phyloP scores from a whole-genome alignment of 2,329 filamentous ascomycete genomes.

The Phaeosphaeriaceae sp. region DNA sequence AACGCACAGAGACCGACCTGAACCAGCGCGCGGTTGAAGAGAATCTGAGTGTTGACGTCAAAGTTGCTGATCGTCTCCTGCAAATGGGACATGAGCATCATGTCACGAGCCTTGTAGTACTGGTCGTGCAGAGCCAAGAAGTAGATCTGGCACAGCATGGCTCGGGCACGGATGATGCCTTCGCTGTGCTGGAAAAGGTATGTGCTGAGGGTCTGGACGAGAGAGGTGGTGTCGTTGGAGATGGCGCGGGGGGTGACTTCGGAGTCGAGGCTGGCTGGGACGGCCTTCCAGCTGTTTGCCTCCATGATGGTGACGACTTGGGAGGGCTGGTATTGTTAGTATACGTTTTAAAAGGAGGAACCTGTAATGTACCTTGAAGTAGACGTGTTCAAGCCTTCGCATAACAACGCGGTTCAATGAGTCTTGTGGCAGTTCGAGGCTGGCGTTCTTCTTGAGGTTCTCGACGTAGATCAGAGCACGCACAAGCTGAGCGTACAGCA shows the following conservation, averaged over 20 bases:
- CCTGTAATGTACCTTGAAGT: slow-evolving; percentile 80
- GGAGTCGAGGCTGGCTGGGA: slow-evolving; percentile 75
- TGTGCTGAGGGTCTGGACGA: slow-evolving; percentile 88
- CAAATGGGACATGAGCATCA: slow-evolving; percentile 99
- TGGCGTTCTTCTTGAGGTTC: slow-evolving; percentile 71
- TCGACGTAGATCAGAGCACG: slow-evolving; percentile 90
- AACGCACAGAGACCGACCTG: slow-evolving; percentile 98
- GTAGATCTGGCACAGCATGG: slow-evolving; percentile 99
- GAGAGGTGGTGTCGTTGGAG: slow-evolving; percentile 71
- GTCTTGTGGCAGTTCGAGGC: slow-evolving; percentile 80
- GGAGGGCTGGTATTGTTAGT: slow-evolving; percentile 67
- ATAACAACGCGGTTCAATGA: slow-evolving; percentile 91
- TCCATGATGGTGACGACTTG: slow-evolving; percentile 94
- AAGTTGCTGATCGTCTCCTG: slow-evolving; percentile 97
- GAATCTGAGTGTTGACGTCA: slow-evolving; percentile 94
- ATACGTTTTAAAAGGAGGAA: slow-evolving; percentile 1
- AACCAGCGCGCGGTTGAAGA: slow-evolving; percentile 97
- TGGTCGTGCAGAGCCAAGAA: slow-evolving; percentile 97
- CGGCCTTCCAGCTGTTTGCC: slow-evolving; percentile 88
- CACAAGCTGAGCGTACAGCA: slow-evolving; percentile 91
- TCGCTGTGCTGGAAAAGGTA: slow-evolving; percentile 95
- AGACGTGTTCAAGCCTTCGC: slow-evolving; percentile 93
- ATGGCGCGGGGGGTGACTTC: slow-evolving; percentile 77
- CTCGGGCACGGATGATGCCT: slow-evolving; percentile 92
- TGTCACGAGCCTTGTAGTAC: slow-evolving; percentile 96